Base-by-base conservation (phyloP, 352 stramenopile species). In the Phytophthora fragariae region DNA sequence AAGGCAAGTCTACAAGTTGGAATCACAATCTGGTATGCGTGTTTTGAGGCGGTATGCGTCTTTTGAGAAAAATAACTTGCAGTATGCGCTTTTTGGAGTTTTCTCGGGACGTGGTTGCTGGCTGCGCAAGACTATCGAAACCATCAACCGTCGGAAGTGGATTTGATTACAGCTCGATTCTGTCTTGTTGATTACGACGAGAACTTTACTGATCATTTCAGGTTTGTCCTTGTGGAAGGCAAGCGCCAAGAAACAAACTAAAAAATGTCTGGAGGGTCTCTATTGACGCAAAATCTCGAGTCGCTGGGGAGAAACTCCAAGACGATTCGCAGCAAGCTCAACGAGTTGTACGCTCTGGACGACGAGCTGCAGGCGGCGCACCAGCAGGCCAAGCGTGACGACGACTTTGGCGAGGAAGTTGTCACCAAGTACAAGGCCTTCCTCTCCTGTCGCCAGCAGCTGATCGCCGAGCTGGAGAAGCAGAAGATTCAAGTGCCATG, bases 341-440 rank as follows among this genome's bases (percentile, higher is more conserved):
- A 68, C 41, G 71, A 79, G 33, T 65, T 91, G 31, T 88, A 89
- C 39, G 70, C 56, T 55, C 59, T 90, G 41, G 85, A 92, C 52
- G 77, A 87, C 33, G 64, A 86, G 46, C 75, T 92, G 44, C 85
- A 92, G 65, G 72, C 71, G 12, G 82, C 82, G 37, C 85, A 92
- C 52, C 55, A 76, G 27, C 69, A 74, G 44, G 85, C 85, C 29
- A 88, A 91, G 66, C 73, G 76, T n/a, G 81, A 92, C 75, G 79
- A 89, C 57, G 85, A 90, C 44, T 76, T 86, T 47, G 85, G 84
- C 54, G 85, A 92, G 58, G 68, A 86, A 21, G 85, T 92, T n/a
- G 79, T 91, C 24, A 72, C 62, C 44, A 78, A 83, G 64, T 93
- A 93, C 75, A 76, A 74, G 41, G 62, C 63, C 4, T 93, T 93